Conservation (phyloP, 441 rosid genomes). For the Erodium texanum region DNA sequence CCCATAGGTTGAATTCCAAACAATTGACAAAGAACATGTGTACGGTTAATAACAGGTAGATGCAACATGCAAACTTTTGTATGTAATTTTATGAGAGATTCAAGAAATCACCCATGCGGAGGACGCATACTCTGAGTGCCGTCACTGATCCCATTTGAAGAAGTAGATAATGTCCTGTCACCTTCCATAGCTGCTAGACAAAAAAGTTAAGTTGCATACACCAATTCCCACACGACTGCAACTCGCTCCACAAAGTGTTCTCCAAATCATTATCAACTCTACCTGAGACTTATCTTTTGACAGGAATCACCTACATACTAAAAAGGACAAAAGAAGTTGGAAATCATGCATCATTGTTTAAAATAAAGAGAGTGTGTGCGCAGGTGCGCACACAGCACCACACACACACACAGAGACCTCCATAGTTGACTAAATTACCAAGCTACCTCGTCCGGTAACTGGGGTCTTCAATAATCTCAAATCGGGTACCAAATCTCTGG, state of each 20-base stretch:
- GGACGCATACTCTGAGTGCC: constrained; percentile 42
- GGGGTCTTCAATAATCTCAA: neutral
- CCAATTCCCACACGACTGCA: constrained; percentile 46
- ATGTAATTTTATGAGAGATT: constrained; percentile 1
- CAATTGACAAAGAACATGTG: neutral
- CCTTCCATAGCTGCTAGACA: constrained; percentile 59
- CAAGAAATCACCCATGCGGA: constrained; percentile 53
- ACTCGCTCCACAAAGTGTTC: constrained; percentile 33
- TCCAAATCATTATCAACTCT: constrained; percentile 51
- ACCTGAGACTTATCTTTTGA: constrained; percentile 22
- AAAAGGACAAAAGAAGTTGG: neutral
- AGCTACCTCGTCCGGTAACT: neutral
- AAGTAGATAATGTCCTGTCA: constrained; percentile 43
- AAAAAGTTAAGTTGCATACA: constrained; percentile 33
- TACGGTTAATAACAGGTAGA: neutral
- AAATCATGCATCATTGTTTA: neutral
- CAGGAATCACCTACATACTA: constrained; percentile 26
- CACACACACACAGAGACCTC: neutral
- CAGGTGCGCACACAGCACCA: too few species aligned
- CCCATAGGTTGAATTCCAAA: neutral
- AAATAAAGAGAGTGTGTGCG: too few species aligned
- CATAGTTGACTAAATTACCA: neutral
- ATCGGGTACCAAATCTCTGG: neutral
- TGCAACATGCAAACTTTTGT: neutral
- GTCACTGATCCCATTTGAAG: constrained; percentile 42